Base-by-base conservation (phyloP, 495 filamentous ascomycete genomes). In the Lasiosphaeria miniovina region DNA sequence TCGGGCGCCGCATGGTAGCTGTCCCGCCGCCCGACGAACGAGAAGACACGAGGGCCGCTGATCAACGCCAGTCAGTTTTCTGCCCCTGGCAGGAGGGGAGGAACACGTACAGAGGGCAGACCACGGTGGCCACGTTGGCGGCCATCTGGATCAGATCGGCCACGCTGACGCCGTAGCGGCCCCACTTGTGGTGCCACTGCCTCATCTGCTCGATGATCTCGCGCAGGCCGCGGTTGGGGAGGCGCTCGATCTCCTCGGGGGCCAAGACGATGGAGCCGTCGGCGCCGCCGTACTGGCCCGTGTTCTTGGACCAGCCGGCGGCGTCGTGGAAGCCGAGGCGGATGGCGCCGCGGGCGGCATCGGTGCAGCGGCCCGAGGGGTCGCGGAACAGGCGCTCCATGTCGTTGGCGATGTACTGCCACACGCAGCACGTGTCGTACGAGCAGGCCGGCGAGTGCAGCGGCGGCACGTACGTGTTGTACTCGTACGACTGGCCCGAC, bases 271-370 rank as follows among this genome's bases (percentile, higher is more conserved):
- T 66, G 12, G 75, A 77, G 10, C 75, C 75, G 53, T 77, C 75
- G 9, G 74, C 74, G 32, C 74, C 74, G 3, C 74, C 74, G 31
- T 14, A 43, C 12, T 66, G 54, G 12, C 68, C 36, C 0, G 68
- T 70, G 36, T 41, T 38, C 52, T 66, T 69, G 65, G 72, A 72
- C 69, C 70, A 75, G 3, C 65, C 66, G 7, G 60, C 71, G 2
- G 74, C 73, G 36, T 77, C 74, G 60, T 77, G 74, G 62, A 77
- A 77, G 17, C 73, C 73, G 6, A 69, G 70, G n/a, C 74, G 70
- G 52, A 77, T 68, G 32, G 74, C 74, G 3, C 65, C 72, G n/a
- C 74, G 71, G 0, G 68, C 74, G 34, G 67, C 65, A 48, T 67
- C 52, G 34, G 61, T 65, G 36, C 68, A 68, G 8, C 60, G 60